Evolutionary conservation across 1,139 yeast species (phyloP).

Genomic region (Kazachstania sp.): DNA sequence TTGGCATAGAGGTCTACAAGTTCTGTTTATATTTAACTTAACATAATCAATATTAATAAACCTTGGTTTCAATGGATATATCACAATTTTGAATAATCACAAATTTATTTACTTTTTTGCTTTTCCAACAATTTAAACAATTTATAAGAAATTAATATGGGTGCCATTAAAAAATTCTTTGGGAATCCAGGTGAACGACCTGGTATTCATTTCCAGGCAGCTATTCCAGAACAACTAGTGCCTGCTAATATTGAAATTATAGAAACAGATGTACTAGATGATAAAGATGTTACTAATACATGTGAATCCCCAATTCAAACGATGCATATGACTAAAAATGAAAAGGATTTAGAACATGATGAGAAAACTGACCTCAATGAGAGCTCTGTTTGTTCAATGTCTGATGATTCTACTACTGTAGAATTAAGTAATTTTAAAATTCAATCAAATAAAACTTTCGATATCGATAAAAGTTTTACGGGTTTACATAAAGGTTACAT

Average conservation of each 20-base stretch:
- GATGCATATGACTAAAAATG: no score
- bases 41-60: no score
- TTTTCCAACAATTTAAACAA: no score
- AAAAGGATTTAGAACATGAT: background rate
- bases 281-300: background rate
- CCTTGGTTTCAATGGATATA: no score
- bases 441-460: conserved; percentile 10
- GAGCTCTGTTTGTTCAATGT: background rate
- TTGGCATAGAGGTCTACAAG: no score
- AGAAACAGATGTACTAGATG: background rate
- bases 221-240: conserved; percentile 3
- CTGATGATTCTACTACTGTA: conserved; percentile 4
- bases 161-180: conserved; percentile 13
- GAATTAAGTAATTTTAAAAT: conserved; percentile 7
- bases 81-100: no score
- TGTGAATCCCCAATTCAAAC: background rate
- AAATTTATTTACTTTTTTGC: background rate
- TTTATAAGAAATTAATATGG: conserved; percentile 11
- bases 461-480: conserved; percentile 20
- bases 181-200: conserved; percentile 23
- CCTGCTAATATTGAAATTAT: background rate
- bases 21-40: no score
- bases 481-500: conserved; percentile 19
- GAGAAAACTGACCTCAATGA: background rate
- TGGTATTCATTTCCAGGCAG: conserved; percentile 14